A percentile compares a stretch with the other conserved stretches of the same genome.
phyloP scores from a whole-genome alignment of 2,329 filamentous ascomycete species.

The Fusarium nematophilum region DNA sequence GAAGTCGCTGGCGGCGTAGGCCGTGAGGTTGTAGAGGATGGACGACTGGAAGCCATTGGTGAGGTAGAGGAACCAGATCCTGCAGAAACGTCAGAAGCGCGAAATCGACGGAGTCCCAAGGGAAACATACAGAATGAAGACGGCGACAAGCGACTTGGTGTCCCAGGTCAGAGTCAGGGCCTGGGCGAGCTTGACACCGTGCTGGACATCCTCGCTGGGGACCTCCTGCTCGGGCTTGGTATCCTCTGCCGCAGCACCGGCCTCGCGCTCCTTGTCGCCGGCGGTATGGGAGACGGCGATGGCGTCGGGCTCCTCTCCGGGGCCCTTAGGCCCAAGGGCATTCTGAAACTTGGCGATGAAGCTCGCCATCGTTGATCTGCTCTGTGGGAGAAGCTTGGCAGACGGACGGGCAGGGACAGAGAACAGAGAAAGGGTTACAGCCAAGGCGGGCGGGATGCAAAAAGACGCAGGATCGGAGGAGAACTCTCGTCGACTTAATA shows the following conservation, averaged over 20 bases:
- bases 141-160: slow-evolving; percentile 48
- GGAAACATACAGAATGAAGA: slow-evolving; percentile 49
- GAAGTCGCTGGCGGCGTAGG: slow-evolving; percentile 64
- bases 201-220: slow-evolving; percentile 44
- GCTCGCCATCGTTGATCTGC: slow-evolving; percentile 30
- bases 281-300: slow-evolving; percentile 20
- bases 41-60: slow-evolving; percentile 61
- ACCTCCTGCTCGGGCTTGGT: slow-evolving; percentile 18
- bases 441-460: not conserved
- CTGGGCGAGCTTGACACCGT: slow-evolving; percentile 55
- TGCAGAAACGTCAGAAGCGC: slow-evolving; percentile 10
- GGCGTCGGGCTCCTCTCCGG: slow-evolving; percentile 11
- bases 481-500: too few species aligned
- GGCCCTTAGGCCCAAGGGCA: slow-evolving; percentile 28
- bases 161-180: slow-evolving; percentile 56
- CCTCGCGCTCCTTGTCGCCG: slow-evolving; percentile 28
- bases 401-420: not conserved
- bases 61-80: slow-evolving; percentile 62
- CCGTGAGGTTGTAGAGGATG: slow-evolving; percentile 54
- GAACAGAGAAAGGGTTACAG: not conserved
- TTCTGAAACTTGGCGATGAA: slow-evolving; percentile 27
- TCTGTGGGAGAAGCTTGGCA: not conserved
- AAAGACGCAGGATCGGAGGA: not conserved
- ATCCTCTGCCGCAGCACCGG: slow-evolving; percentile 16
- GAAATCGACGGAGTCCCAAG: not conserved